Base-by-base conservation (phyloP, 306 rosid species). In the Glycine tomentella region DNA sequence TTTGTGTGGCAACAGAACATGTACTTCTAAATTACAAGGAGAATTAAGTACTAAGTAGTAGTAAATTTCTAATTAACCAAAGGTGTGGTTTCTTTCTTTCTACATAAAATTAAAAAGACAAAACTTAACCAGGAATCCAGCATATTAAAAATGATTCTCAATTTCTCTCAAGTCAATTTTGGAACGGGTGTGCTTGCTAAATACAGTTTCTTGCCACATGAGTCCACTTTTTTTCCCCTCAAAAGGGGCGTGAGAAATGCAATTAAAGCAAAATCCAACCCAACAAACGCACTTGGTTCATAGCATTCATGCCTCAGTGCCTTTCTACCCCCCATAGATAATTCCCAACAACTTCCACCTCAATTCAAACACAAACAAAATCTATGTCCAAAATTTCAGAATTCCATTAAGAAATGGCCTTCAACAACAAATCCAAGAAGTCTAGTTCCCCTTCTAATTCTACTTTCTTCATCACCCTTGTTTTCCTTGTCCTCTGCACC, bases 401-500 rank as follows among this genome's bases (percentile, higher is more conserved):
- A 62, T 1, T 81, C 56, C 52, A 77, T 80, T 44, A 14, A 56
- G 75, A 79, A 48, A 95, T 95, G 98, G 97, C 94, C 69, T 64
- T 77, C 64, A 88, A 82, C 89, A 84, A 73, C 90, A 92, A 84
- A 86, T 42, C 75, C 58, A 95, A 87, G 77, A 93, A 86, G 79
- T 34, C 52, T 16, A 66, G 2, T 72, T 76, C 89, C 50, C 62
- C 89, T 55, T 87, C 85, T 74, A 85, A 91, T 12, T 82, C 72
- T 79, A 85, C 71, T 64, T 87, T 93, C 69, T 93, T 91, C 76
- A 85, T 87, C 79, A 89, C 89, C 48, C 93, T 95, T 57, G 88
- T 90, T 87, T 93, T 86, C 89, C 63, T 93, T 10, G 86, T 92
- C 52, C 92, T 95, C 80, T 91, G 91, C 84, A 89, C 97, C 33